phyloP scores from a whole-genome alignment of 2,329 filamentous ascomycete genomes.

The Colletotrichum limetticola region DNA sequence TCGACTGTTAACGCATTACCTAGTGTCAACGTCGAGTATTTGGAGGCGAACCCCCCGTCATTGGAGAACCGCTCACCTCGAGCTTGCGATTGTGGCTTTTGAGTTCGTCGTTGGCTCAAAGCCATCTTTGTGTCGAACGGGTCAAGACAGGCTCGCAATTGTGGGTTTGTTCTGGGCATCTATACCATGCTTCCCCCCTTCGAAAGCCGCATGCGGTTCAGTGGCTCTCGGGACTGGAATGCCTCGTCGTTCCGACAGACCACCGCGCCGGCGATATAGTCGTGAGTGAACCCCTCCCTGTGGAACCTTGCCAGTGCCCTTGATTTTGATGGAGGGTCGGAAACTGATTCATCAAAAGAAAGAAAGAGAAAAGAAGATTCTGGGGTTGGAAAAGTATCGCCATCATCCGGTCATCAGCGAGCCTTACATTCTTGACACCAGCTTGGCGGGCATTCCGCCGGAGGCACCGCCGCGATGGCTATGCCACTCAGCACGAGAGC shows the following conservation, averaged over 20 bases:
- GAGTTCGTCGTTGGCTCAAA: not conserved
- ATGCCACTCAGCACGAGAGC: constrained; percentile 1
- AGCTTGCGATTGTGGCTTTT: constrained; percentile 18
- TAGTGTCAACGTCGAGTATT: not conserved
- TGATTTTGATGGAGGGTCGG: not conserved
- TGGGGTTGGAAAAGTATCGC: not conserved
- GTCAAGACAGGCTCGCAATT: not conserved
- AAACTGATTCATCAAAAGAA: not conserved
- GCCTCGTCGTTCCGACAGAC: not conserved
- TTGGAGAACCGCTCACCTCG: not conserved
- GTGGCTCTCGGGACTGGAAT: constrained; percentile 2
- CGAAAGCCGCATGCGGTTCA: constrained; percentile 14
- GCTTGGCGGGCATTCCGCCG: not conserved
- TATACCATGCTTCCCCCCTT: not conserved
- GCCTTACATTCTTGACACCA: not conserved
- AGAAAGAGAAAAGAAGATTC: too few species aligned
- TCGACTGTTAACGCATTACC: not conserved
- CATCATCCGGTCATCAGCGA: not conserved
- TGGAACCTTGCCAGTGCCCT: not conserved
- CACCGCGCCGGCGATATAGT: not conserved
- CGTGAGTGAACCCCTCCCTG: not conserved
- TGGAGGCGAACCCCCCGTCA: not conserved
- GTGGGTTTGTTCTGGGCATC: not conserved
- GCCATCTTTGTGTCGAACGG: not conserved
- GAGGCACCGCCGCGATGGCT: not conserved